Evolutionary conservation across 352 stramenopile genomes (phyloP), one percentile per base, ranked within the genome.

Genomic region (Phytophthora foliorum): DNA sequence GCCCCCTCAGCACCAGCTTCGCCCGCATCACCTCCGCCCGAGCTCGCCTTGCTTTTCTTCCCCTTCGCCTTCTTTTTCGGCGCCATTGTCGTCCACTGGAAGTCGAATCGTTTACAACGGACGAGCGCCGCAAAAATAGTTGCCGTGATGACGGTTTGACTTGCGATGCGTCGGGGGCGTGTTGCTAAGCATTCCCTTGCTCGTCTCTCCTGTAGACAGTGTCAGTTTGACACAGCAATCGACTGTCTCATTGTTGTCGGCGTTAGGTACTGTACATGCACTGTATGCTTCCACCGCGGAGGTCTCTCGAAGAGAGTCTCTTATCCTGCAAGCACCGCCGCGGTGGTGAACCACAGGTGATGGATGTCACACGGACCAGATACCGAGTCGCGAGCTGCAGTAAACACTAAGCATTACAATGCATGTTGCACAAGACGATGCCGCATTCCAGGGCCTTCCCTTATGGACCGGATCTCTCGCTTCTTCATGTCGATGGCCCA

Each of bases 21-120:
- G 4, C 25, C 58, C 13, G 46, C 60, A 53, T 63, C 64, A 44
- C 53, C 57, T 31, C 49, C 51, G 19, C 48, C 57, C 25, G 68
- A 48, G 42, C 25, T 69, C 16, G 61, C 34, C 29, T 73, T 72
- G 36, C 16, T 55, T 57, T 80, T 61, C 55, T 78, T 77, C 38
- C 62, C 46, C 57, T 77, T 82, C 7, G 21, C 45, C 42, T 86
- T 86, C 63, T 86, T 86, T 69, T 86, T 83, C 9, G 70, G 72
- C 19, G 75, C 57, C 75, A 82, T 82, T 5, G 24, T n/a, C 19
- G 36, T 57, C 22, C 32, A 25, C n/a, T 9, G 22, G 24, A 19
- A n/a, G 31, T 16, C 2, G 22, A 41, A 46, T 17, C 13, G 22
- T 27, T 46, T 8, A 49, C 45, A 70, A 70, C 45, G 45, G 54